Base-by-base conservation (phyloP, 306 rosid species). In the Boehmeria nivea region DNA sequence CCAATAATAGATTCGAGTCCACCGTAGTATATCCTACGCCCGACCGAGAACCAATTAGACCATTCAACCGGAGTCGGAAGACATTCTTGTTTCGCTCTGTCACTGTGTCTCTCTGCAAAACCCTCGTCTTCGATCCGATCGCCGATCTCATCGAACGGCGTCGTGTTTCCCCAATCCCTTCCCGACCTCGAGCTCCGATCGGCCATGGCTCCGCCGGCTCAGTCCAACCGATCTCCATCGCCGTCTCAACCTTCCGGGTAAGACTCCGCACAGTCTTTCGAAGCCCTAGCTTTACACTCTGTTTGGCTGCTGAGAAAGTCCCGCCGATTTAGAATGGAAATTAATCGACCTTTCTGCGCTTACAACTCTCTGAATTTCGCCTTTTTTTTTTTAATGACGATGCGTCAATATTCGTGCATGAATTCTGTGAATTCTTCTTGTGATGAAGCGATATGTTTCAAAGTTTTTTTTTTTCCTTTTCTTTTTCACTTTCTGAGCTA, bases 231-330 rank as follows among this genome's bases (percentile, higher is more conserved):
- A 68, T 83, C 96, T 45, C 60, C 95, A 0, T 93, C 99, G 1
- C 99, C 96, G 63, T 93, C 99, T 39, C 99, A 93, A 64, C 99
- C 99, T 6, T 88, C 96, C 18, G 99, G 96, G 99, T 93, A 55
- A 61, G 82, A 68, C 5, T 66, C 27, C 43, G 51, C 15, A 27
- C 46, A 25, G n/a, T 19, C 57, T 60, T 60, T 24, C 48, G 7
- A 27, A 43, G 28, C 64, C 71, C 65, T 65, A 42, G 37, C 8
- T 24, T n/a, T 38, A n/a, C 40, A 25, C 49, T 61, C 46, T 47
- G 64, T 64, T 42, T 43, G 16, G 49, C 46, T 34, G 31, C 50
- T 39, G 11, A 45, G 43, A 44, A 20, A 46, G 33, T 26, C 19
- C 11, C 20, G 2, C 11, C 36, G 14, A 45, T 15, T 4, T n/a